A percentile compares a stretch with the other conserved stretches of the same genome.
phyloP scores from a whole-genome alignment of 768 basidiomycete species.

The Phanerochaete sordida region DNA sequence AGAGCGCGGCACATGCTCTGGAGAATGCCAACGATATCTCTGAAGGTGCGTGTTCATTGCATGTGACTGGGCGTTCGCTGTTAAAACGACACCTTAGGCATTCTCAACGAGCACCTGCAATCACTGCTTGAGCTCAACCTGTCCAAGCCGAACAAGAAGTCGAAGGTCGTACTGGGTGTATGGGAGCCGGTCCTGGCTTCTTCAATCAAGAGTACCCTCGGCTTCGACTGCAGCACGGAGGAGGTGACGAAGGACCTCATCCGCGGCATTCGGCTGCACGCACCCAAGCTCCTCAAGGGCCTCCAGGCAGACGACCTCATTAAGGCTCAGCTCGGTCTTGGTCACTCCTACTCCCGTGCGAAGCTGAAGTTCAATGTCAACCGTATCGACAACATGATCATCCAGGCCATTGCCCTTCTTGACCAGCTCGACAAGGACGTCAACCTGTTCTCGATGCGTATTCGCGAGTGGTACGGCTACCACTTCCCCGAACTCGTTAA shows the following conservation, averaged over 20 bases:
- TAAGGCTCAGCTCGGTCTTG: conserved; percentile 94
- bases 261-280: conserved; percentile 90
- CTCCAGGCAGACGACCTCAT: conserved; percentile 84
- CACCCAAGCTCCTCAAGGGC: conserved; percentile 83
- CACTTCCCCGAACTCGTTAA: conserved; percentile 97
- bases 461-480: conserved; percentile 98
- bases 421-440: conserved; percentile 99
- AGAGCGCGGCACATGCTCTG: conserved; percentile 87
- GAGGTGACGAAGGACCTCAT: conserved; percentile 82
- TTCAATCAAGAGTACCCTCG: conserved; percentile 70
- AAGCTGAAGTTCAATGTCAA: conserved; percentile 99
- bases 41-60: conserved; percentile 62
- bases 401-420: conserved; percentile 96
- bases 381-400: conserved; percentile 98
- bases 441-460: conserved; percentile 97
- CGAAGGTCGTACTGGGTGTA: conserved; percentile 71
- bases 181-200: conserved; percentile 72
- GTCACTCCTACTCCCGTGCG: conserved; percentile 95
- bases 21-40: conserved; percentile 97
- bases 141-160: conserved; percentile 68
- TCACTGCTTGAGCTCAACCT: conserved; percentile 87
- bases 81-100: conserved; percentile 43
- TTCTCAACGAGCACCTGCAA: conserved; percentile 80
- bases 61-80: not conserved
- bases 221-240: conserved; percentile 76